A percentile compares a stretch with the other conserved stretches of the same genome.
These are phyloP conservation scores for Hypoxylon sp. DNA, from an alignment of 2,329 filamentous ascomycete genomes.

Conservation along the genomic window DNA sequence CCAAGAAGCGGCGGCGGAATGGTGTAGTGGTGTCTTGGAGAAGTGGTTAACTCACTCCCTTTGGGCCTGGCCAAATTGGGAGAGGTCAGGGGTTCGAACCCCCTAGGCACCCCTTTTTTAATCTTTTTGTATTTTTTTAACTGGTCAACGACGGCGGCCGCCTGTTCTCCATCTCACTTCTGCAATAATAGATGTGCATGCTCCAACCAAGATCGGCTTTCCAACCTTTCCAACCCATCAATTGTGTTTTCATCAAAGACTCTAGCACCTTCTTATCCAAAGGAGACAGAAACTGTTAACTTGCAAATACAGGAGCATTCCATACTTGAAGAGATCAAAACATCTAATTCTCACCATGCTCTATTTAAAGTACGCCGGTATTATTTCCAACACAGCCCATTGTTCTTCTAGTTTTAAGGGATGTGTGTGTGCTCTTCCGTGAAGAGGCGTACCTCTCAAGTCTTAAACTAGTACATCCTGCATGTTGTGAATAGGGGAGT, in stretches of 20 bases:
- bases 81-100: constrained; percentile 5
- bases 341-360: no score
- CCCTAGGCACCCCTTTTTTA: background rate
- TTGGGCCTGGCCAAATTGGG: background rate
- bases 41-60: constrained; percentile 4
- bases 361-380: no score
- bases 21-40: background rate
- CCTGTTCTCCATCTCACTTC: background rate
- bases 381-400: no score
- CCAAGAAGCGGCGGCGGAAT: background rate
- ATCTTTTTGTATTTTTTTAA: background rate
- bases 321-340: background rate
- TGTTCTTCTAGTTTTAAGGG: no score
- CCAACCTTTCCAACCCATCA: background rate
- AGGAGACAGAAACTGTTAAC: background rate
- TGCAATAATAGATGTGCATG: no score
- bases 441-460: background rate
- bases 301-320: background rate
- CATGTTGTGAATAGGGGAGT: background rate
- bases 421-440: no score
- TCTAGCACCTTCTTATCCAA: background rate
- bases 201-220: no score
- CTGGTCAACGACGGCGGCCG: background rate
- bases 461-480: background rate
- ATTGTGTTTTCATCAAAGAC: background rate